phyloP scores from a whole-genome alignment of 352 stramenopile species.

The Saprolegnia diclina region DNA sequence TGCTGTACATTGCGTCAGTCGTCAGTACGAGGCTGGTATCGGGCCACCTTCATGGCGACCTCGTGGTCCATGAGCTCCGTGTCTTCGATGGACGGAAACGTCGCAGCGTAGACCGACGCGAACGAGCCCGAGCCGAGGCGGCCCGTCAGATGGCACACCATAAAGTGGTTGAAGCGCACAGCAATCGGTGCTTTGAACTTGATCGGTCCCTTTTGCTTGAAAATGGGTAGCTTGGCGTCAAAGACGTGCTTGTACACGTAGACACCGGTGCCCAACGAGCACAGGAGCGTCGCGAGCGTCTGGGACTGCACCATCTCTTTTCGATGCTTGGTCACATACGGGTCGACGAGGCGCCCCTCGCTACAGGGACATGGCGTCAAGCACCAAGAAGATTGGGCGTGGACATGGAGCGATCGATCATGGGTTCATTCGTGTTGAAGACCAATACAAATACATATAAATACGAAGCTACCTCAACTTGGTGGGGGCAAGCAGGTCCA shows the following conservation, averaged over 20 bases:
- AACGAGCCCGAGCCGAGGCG: conserved; percentile 70
- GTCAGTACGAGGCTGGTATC: not conserved
- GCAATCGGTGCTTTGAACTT: conserved; percentile 54
- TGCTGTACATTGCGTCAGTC: conserved; percentile 34
- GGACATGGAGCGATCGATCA: not conserved
- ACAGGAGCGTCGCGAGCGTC: not conserved
- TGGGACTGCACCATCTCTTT: conserved; percentile 8
- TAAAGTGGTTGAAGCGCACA: conserved; percentile 34
- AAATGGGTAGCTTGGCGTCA: conserved; percentile 37
- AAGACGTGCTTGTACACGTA: conserved; percentile 4
- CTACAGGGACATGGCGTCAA: not conserved
- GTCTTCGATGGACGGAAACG: conserved; percentile 28
- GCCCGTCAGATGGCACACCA: conserved; percentile 42
- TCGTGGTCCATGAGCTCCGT: conserved; percentile 27
- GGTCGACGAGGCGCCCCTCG: not conserved
- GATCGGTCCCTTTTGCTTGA: conserved; percentile 37
- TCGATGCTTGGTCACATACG: not conserved
- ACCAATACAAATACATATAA: conserved; percentile 23
- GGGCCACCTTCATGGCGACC: conserved; percentile 62
- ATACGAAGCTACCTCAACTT: conserved; percentile 40
- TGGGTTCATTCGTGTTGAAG: conserved; percentile 9
- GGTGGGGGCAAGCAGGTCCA: conserved; percentile 27
- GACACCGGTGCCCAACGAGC: not conserved
- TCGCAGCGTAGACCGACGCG: conserved; percentile 63
- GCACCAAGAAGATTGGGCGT: not conserved